Conservation (phyloP, 306 rosid species). For the Styphnolobium japonicum region DNA sequence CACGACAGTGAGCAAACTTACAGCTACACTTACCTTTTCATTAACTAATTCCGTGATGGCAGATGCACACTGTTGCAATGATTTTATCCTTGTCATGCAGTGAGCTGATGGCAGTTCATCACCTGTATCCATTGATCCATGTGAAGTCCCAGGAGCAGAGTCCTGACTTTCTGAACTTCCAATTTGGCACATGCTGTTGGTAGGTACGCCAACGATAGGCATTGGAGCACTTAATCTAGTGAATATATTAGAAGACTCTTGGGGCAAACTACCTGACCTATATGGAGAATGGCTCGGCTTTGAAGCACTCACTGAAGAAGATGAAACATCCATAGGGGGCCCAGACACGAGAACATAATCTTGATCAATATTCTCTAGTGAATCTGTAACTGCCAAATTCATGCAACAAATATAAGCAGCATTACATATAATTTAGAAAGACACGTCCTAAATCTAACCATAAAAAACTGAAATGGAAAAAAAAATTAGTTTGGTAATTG, state of each 20-base stretch:
- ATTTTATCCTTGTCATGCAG: constrained; percentile 75
- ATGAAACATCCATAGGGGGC: constrained; percentile 67
- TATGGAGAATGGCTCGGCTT: constrained; percentile 57
- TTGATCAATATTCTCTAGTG: constrained; percentile 82
- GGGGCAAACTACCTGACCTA: constrained; percentile 56
- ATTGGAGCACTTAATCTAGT: constrained; percentile 69
- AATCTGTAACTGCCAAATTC: constrained; percentile 61
- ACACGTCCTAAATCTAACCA: constrained; percentile 13
- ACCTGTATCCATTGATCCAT: constrained; percentile 71
- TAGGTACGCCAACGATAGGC: constrained; percentile 63
- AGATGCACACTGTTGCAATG: constrained; percentile 80
- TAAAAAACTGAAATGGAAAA: constrained; percentile 19
- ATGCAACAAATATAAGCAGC: constrained; percentile 28
- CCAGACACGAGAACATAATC: constrained; percentile 97
- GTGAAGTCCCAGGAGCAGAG: constrained; percentile 87
- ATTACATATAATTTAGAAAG: background rate
- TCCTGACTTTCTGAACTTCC: constrained; percentile 92
- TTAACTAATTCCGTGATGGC: constrained; percentile 73
- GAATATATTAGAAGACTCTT: constrained; percentile 42
- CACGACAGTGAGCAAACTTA: constrained; percentile 5
- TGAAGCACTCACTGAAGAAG: constrained; percentile 58
- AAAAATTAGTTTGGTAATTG: constrained; percentile 1
- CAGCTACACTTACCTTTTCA: constrained; percentile 59
- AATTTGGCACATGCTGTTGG: constrained; percentile 46
- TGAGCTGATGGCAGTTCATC: constrained; percentile 87